Evolutionary conservation across 106 monocot species (phyloP).

Genomic region (Acorus gramineus): DNA sequence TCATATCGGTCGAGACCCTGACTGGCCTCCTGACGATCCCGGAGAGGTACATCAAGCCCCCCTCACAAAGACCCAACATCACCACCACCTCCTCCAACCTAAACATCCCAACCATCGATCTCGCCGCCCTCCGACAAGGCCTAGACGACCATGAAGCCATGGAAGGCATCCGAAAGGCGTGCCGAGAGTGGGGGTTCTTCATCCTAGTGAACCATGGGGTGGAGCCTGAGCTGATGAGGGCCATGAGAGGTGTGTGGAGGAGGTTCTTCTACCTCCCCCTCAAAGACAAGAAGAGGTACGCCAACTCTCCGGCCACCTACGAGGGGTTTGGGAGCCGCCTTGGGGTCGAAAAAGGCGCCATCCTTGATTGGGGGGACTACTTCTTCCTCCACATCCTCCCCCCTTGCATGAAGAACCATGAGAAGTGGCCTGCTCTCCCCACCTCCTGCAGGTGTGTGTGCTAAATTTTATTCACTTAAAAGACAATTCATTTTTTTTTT

Average conservation of each 20-base stretch:
- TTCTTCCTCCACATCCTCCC: conserved; percentile 47
- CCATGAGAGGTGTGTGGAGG: conserved; percentile 27
- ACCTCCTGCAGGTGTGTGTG: conserved; percentile 9
- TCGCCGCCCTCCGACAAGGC: conserved; percentile 6
- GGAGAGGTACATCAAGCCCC: conserved; percentile 44
- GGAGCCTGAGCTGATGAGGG: conserved; percentile 14
- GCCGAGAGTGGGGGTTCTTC: conserved; percentile 65
- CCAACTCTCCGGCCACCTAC: conserved; percentile 52
- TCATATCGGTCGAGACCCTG: conserved; percentile 58
- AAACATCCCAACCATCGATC: conserved; percentile 43
- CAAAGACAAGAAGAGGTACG: conserved; percentile 29
- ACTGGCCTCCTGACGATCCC: conserved; percentile 31
- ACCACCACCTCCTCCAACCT: not conserved
- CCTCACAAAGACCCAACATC: conserved; percentile 20
- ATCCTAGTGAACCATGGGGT: conserved; percentile 65
- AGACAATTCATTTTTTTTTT: not conserved
- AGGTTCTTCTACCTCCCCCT: conserved; percentile 49
- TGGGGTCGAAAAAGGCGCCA: conserved; percentile 41
- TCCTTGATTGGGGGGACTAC: conserved; percentile 79
- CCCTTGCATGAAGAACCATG: conserved; percentile 10
- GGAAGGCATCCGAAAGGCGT: conserved; percentile 21
- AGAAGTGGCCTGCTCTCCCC: conserved; percentile 50
- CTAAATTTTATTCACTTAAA: not conserved
- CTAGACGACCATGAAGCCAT: not conserved
- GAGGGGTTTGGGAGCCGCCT: conserved; percentile 77